Conservation (phyloP, 495 filamentous ascomycete species). For the Neurospora sp. region DNA sequence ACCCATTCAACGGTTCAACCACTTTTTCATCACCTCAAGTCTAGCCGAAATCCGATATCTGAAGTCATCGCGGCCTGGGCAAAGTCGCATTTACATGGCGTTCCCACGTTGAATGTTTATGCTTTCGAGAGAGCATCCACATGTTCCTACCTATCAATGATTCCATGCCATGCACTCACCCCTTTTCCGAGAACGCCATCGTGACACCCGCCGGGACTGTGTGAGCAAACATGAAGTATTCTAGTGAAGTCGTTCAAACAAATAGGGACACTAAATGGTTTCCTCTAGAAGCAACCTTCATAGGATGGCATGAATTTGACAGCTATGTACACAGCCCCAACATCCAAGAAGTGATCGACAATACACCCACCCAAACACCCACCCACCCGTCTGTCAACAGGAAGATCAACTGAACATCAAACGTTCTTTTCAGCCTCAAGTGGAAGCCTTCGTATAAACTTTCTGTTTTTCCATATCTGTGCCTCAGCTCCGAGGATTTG, state of each 20-base stretch:
- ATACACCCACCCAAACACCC: neutral
- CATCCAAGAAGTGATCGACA: neutral
- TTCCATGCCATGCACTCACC: neutral
- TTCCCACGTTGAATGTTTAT: neutral
- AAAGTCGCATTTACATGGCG: neutral
- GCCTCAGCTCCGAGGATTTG: neutral
- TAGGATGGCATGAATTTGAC: neutral
- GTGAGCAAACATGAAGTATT: neutral
- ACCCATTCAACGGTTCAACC: neutral
- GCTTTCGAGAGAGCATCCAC: neutral
- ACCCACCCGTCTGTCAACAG: neutral
- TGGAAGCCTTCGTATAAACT: neutral
- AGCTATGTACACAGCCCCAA: neutral
- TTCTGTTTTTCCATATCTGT: neutral
- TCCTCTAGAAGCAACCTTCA: neutral
- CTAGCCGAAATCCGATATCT: neutral
- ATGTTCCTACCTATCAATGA: neutral
- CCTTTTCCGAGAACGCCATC: neutral
- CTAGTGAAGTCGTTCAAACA: too few species aligned
- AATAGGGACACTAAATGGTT: too few species aligned
- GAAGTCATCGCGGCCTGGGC: neutral
- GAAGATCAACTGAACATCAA: neutral
- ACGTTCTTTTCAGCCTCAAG: neutral
- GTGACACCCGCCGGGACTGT: neutral
- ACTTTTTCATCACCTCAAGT: neutral